These are phyloP conservation scores for Akanthomyces lecanii DNA, from an alignment of 2,329 filamentous ascomycete species.

Conservation along the genomic window DNA sequence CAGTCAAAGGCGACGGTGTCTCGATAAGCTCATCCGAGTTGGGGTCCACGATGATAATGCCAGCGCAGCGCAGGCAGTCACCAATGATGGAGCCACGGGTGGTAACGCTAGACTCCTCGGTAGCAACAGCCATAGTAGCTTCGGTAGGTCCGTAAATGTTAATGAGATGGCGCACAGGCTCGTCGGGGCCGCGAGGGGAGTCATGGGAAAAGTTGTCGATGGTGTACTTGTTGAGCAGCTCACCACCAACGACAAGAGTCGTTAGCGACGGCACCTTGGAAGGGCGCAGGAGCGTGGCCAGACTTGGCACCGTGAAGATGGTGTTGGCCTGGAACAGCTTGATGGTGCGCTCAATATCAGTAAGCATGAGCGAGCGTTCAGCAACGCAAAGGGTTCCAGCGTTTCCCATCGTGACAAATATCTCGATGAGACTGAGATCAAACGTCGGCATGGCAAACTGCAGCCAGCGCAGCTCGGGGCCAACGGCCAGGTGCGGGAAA, in stretches of 20 bases:
- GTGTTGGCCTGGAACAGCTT: constrained; percentile 16
- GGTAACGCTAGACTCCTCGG: constrained; percentile 3
- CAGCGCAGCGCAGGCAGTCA: constrained; percentile 13
- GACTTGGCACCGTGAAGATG: constrained; percentile 16
- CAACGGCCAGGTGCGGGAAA: constrained; percentile 2
- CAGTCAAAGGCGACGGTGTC: constrained; percentile 5
- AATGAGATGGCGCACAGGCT: constrained; percentile 13
- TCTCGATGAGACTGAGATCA: constrained; percentile 16
- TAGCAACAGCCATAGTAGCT: constrained; percentile 15
- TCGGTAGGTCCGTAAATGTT: constrained; percentile 17
- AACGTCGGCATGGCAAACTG: constrained; percentile 17
- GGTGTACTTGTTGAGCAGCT: constrained; percentile 14
- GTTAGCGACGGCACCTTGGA: constrained; percentile 16
- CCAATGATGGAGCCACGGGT: constrained; percentile 16
- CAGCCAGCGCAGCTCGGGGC: constrained; percentile 15
- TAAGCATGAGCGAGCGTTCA: constrained; percentile 15
- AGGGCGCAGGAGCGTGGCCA: constrained; percentile 16
- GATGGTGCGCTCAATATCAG: constrained; percentile 16
- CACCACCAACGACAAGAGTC: constrained; percentile 16
- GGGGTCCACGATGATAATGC: constrained; percentile 15
- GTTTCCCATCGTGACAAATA: constrained; percentile 15
- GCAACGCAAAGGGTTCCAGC: constrained; percentile 17
- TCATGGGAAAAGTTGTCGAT: constrained; percentile 16
- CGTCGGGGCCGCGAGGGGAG: constrained; percentile 38
- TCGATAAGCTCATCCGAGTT: constrained; percentile 12